These are phyloP conservation scores for Talaromyces piceae DNA, from an alignment of 2,329 filamentous ascomycete genomes.

Conservation along the genomic window DNA sequence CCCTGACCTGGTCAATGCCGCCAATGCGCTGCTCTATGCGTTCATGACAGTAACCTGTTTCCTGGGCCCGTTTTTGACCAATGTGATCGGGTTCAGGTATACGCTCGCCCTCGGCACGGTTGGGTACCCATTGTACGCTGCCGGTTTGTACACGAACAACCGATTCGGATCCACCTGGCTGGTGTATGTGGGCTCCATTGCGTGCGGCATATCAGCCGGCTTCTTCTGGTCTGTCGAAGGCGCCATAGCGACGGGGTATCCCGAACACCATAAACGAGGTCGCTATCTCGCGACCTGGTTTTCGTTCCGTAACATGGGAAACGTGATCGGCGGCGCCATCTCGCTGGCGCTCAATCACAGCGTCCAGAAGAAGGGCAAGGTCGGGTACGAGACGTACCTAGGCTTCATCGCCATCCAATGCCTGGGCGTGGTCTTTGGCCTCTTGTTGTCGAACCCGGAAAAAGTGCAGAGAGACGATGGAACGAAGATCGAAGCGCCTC, in stretches of 20 bases:
- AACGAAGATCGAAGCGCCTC: constrained; percentile 18
- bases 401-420: constrained; percentile 34
- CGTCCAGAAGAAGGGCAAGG: constrained; percentile 38
- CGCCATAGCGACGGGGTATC: constrained; percentile 43
- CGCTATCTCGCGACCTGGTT: constrained; percentile 32
- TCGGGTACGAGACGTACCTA: constrained; percentile 37
- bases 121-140: constrained; percentile 38
- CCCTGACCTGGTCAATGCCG: constrained; percentile 44
- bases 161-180: constrained; percentile 36
- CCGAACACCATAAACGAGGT: constrained; percentile 40
- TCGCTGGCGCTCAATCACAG: constrained; percentile 44
- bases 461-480: constrained; percentile 40
- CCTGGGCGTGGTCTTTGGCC: constrained; percentile 39
- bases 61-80: constrained; percentile 37
- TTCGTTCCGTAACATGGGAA: constrained; percentile 46
- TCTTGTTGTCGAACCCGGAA: constrained; percentile 40
- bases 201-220: constrained; percentile 43
- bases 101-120: constrained; percentile 35
- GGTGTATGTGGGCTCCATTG: constrained; percentile 42
- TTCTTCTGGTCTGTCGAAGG: constrained; percentile 48
- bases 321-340: constrained; percentile 46
- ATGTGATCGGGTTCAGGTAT: constrained; percentile 35
- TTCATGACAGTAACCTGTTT: constrained; percentile 42
- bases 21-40: constrained; percentile 42
- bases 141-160: constrained; percentile 40